A percentile compares a stretch with the other conserved stretches of the same genome.
phyloP scores from a whole-genome alignment of 371 early-diverging fungal genomes.

The Globomyces sp. region DNA sequence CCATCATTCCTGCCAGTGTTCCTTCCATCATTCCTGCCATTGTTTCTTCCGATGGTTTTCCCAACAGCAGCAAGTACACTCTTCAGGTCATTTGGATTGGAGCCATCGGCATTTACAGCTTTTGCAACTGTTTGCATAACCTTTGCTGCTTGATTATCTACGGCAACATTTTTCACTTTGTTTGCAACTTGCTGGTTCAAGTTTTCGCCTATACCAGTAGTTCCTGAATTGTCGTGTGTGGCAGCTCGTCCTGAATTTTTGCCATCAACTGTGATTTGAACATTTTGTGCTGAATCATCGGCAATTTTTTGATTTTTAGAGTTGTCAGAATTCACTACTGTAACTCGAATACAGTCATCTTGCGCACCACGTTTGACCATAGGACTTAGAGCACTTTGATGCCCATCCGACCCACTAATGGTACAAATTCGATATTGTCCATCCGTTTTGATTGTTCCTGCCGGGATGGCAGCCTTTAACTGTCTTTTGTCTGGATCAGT shows the following conservation, averaged over 20 bases:
- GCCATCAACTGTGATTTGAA: constrained; percentile 1
- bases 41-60: not conserved
- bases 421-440: constrained; percentile 27
- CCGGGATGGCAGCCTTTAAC: constrained; percentile 20
- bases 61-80: not conserved
- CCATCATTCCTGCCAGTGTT: not conserved
- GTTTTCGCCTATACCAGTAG: constrained; percentile 3
- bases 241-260: constrained; percentile 4
- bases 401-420: constrained; percentile 25
- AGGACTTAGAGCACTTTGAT: constrained; percentile 26
- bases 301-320: not conserved
- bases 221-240: constrained; percentile 16
- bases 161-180: not conserved
- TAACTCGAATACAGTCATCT: constrained; percentile 31
- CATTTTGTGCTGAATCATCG: constrained; percentile 12
- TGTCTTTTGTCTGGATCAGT: constrained; percentile 22
- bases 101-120: not conserved
- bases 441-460: constrained; percentile 14
- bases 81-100: not conserved
- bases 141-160: not conserved
- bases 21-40: not conserved
- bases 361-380: constrained; percentile 27
- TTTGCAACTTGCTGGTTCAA: constrained; percentile 8
- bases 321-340: constrained; percentile 12
- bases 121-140: not conserved